Evolutionary conservation across 495 filamentous ascomycete species (phyloP), one percentile per base, ranked within the genome.

Genomic region (Penicillium soppii): DNA sequence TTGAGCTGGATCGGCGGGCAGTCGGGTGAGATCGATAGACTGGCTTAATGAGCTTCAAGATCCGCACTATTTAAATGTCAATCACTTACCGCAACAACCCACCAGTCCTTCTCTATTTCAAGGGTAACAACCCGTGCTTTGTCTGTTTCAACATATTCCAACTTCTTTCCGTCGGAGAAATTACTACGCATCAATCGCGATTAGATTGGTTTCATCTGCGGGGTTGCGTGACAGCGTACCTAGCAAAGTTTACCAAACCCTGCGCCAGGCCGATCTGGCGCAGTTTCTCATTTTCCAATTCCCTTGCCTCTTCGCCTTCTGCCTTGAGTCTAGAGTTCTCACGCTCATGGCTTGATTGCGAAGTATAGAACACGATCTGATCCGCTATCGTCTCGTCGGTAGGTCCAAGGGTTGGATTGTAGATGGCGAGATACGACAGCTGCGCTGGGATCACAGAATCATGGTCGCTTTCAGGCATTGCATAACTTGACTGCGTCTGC

Each of bases 181-280:
- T 85, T 88, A 56, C 86, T 88, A 48, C 13, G 33, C 15, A 33
- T 40, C n/a, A 46, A 47, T 21, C 1, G 7, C 7, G 32, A 58
- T 63, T 29, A 63, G 59, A 21, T 26, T 45, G 4, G 16, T 32
- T 26, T 47, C 20, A n/a, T 49, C 19, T 39, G 33, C 19, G 30
- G 27, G 46, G 48, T 56, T 33, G 45, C 36, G 47, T 49, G 36
- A 20, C 48, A 40, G 49, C 71, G 44, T 66, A 89, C 85, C 77
- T 83, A 54, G 89, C 88, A 71, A 99, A 97, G 67, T 87, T 87
- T 50, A 96, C 90, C 83, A 97, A 96, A 46, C 91, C 94, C 75
- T 99, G 94, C 44, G 94, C 95, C 56, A 98, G 81, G n/a, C 94
- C 94, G 66, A 98, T 89, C 72, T 95, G 90, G 53, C 95, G 82